Base-by-base conservation (phyloP, 2,329 filamentous ascomycete genomes). In the Bipolaris bicolor region DNA sequence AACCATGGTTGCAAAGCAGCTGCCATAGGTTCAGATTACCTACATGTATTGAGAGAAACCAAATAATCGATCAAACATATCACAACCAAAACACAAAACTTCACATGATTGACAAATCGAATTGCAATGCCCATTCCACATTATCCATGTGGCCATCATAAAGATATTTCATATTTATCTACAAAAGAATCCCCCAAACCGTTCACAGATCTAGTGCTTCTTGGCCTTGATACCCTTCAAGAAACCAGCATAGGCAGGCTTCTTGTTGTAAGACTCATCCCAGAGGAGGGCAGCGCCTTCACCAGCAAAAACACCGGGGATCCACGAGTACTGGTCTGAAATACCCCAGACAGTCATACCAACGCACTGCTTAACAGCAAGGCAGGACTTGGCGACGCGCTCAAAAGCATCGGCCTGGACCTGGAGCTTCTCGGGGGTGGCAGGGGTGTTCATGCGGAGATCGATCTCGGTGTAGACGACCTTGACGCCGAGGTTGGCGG, bases 401-500 rank as follows among this genome's bases (percentile, higher is more conserved):
- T 70, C 77, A 57, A 81, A 86, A 52, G 81, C 81, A 20, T 69
- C 67, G 1, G 79, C 79, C 71, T 87, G 84, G 15, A 79, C 78
- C 34, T 74, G 65, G 9, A 81, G 70, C 24, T 77, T 78, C 4
- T 77, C 66, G 0, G 72, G 66, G 1, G 76, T 81, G 3, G 80
- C 69, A 0, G 85, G 84, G 1, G 85, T 75, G 9, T 74, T 75
- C 22, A 72, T 71, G 59, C 85, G 80, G 63, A 88, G 83, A 66
- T 88, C 86, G 13, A 88, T 75, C 77, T 88, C 86, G 1, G 86
- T 88, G 73, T 85, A 83, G 4, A 82, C 84, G 18, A 88, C 82
- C 58, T 88, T 84, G 16, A 86, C 78, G 18, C 80, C 81, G 3
- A 84, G 78, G 3, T 80, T 77, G 1, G 81, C 78, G 71, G 85